Percentiles rank a stretch among this genome's conserved stretches.
Evolutionary conservation across 805 yeast species (phyloP).

Genomic region (Saccharomycopsis fibuligera): DNA sequence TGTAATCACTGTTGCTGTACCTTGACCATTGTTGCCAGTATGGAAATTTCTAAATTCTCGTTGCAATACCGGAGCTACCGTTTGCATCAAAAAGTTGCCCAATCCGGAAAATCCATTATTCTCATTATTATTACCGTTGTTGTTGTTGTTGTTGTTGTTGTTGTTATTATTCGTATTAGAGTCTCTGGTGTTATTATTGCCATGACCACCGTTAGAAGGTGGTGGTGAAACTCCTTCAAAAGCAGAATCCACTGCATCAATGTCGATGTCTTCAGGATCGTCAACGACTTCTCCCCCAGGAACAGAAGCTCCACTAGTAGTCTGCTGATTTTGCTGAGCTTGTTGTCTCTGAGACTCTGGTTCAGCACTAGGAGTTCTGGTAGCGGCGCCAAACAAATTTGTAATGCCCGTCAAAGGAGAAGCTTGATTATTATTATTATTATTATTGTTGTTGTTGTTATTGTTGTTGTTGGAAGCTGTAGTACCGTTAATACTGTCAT

Average conservation of each 20-base stretch:
- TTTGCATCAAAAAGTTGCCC: slow-evolving; percentile 5
- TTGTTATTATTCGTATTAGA: neutral
- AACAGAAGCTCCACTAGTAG: neutral
- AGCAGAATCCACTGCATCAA: neutral
- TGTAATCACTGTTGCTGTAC: slow-evolving; percentile 1
- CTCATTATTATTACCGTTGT: neutral
- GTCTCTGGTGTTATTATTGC: neutral
- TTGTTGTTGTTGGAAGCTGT: no score
- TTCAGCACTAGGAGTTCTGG: neutral
- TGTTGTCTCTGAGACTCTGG: no score
- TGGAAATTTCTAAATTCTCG: slow-evolving; percentile 4
- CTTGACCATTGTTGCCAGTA: neutral
- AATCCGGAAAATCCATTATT: neutral
- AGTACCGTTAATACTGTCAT: slow-evolving; percentile 4
- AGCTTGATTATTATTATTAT: neutral
- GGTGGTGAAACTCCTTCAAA: neutral
- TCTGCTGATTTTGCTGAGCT: no score
- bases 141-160: neutral
- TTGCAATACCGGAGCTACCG: slow-evolving; percentile 11
- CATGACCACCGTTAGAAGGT: neutral
- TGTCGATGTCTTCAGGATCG: slow-evolving; percentile 8
- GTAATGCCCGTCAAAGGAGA: neutral
- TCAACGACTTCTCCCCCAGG: neutral
- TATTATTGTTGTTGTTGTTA: slow-evolving; percentile 2
- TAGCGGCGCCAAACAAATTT: neutral